Evolutionary conservation across 768 basidiomycete genomes (phyloP).

Genomic region (Steccherinum ochraceum): DNA sequence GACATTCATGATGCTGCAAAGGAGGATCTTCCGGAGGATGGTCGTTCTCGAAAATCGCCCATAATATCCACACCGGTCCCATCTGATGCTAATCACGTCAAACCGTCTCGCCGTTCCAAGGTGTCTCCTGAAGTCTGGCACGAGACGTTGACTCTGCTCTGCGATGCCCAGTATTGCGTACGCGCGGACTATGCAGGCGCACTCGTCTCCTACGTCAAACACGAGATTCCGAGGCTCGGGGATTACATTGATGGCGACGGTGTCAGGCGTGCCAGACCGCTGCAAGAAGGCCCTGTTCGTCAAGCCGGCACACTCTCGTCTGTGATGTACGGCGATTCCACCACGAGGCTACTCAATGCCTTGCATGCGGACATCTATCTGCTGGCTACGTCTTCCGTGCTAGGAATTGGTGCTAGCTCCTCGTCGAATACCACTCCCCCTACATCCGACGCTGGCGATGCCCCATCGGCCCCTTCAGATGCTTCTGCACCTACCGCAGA

Average conservation of each 20-base stretch:
- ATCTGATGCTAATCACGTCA: slow-evolving; percentile 19
- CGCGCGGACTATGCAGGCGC: slow-evolving; percentile 72
- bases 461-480: slow-evolving; percentile 7
- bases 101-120: slow-evolving; percentile 50
- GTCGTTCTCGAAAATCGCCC: not conserved
- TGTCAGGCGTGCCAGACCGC: slow-evolving; percentile 36
- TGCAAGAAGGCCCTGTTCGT: slow-evolving; percentile 43
- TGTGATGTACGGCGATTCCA: slow-evolving; percentile 52
- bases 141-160: slow-evolving; percentile 80
- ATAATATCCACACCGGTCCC: slow-evolving; percentile 10
- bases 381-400: slow-evolving; percentile 62
- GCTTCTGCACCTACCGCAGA: not conserved
- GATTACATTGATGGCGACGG: slow-evolving; percentile 44
- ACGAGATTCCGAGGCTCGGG: slow-evolving; percentile 65
- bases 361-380: slow-evolving; percentile 77
- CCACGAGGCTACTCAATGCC: slow-evolving; percentile 71
- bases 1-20: slow-evolving; percentile 37
- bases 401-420: slow-evolving; percentile 39
- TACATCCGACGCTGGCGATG: slow-evolving; percentile 19
- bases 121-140: slow-evolving; percentile 87
- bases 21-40: slow-evolving; percentile 19
- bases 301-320: slow-evolving; percentile 41
- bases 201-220: slow-evolving; percentile 67
- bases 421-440: slow-evolving; percentile 35
- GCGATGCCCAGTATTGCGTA: slow-evolving; percentile 72